Percentiles rank a stretch among this genome's conserved stretches.
Evolutionary conservation across 2,329 filamentous ascomycete species (phyloP).

Genomic region (Neofusicoccum umdonicola): DNA sequence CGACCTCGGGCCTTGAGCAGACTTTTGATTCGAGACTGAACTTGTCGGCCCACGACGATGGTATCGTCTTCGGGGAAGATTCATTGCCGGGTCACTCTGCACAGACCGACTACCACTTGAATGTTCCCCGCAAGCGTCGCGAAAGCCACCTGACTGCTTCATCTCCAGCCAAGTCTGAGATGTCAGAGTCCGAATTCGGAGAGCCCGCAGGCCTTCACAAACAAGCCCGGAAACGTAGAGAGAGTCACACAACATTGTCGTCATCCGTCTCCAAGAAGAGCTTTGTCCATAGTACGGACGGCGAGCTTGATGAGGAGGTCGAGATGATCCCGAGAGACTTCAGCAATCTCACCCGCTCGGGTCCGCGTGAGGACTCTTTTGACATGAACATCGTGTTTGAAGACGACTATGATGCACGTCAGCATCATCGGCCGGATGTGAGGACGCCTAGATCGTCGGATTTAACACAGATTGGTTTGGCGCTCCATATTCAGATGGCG

Average conservation of each 20-base stretch:
- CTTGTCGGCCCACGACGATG: slow-evolving; percentile 13
- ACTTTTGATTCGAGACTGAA: neutral
- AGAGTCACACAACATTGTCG: slow-evolving; percentile 39
- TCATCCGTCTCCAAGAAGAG: slow-evolving; percentile 44
- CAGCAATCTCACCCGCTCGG: neutral
- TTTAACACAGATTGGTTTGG: slow-evolving; percentile 33
- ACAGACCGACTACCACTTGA: neutral
- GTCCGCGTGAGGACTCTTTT: slow-evolving; percentile 5
- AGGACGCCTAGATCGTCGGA: neutral
- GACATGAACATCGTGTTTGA: slow-evolving; percentile 8
- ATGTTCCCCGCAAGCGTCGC: slow-evolving; percentile 33
- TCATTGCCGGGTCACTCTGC: slow-evolving; percentile 18
- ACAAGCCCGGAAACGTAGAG: slow-evolving; percentile 20
- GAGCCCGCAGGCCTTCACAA: slow-evolving; percentile 19
- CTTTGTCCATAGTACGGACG: slow-evolving; percentile 32
- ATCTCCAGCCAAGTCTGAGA: neutral
- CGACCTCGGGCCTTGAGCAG: neutral
- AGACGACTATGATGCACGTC: slow-evolving; percentile 17
- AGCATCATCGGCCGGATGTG: neutral
- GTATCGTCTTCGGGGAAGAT: slow-evolving; percentile 23
- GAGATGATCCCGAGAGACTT: slow-evolving; percentile 44
- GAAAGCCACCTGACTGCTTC: slow-evolving; percentile 25
- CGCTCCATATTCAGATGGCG: slow-evolving; percentile 68
- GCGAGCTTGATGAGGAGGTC: slow-evolving; percentile 46
- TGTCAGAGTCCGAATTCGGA: neutral